Evolutionary conservation across 257 asterid species (phyloP).

Genomic region (Solanum chmielewskii): DNA sequence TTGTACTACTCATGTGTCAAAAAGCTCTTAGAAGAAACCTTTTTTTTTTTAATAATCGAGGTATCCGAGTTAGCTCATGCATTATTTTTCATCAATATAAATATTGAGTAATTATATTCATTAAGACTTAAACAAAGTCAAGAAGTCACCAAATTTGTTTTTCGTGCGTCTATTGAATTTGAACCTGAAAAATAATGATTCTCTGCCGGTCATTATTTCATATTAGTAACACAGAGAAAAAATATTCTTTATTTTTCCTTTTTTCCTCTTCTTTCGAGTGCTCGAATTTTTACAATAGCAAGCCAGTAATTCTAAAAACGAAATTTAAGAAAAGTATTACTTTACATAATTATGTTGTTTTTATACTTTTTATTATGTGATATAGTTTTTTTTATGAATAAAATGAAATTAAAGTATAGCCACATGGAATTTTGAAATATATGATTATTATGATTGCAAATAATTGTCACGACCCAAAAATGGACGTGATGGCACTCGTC

Average conservation of each 20-base stretch:
- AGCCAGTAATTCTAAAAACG: too few species aligned
- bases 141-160: not conserved
- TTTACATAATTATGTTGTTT: not conserved
- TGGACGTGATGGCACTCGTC: too few species aligned
- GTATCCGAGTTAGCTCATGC: not conserved
- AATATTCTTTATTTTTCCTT: not conserved
- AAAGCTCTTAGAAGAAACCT: not conserved
- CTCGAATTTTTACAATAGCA: constrained; percentile 3
- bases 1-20: constrained; percentile 8
- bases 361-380: not conserved
- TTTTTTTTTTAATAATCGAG: not conserved
- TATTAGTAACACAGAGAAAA: too few species aligned
- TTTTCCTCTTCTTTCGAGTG: not conserved
- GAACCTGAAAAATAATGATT: not conserved
- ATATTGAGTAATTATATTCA: not conserved
- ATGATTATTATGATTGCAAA: constrained; percentile 7
- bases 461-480: too few species aligned
- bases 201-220: not conserved
- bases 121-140: not conserved
- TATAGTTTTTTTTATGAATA: not conserved
- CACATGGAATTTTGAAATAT: not conserved
- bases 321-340: not conserved
- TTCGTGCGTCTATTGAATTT: not conserved
- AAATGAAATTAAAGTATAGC: not conserved
- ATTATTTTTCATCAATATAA: not conserved